These are phyloP conservation scores for Capsicum baccatum DNA, from an alignment of 257 asterid genomes.

Conservation along the genomic window DNA sequence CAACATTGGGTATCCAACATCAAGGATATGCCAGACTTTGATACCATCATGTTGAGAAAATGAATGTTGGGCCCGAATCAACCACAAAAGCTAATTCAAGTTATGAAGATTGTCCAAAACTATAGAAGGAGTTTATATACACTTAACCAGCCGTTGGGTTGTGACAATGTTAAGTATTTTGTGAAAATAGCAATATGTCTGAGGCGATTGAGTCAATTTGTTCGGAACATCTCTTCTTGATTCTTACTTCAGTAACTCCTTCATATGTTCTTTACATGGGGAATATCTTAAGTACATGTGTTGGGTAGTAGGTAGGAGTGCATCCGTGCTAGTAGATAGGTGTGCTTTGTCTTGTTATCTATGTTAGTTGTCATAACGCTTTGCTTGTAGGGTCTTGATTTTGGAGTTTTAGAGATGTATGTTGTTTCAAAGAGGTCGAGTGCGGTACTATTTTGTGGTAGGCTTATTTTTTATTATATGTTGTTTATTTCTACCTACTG, in stretches of 20 bases:
- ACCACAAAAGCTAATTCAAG: neutral
- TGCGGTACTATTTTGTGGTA: no score
- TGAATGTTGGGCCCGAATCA: neutral
- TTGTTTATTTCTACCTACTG: no score
- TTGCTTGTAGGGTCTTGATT: no score
- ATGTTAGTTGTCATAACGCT: no score
- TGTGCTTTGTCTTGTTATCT: no score
- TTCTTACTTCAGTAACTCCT: neutral
- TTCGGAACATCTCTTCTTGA: neutral
- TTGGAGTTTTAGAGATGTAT: no score
- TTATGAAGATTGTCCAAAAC: neutral
- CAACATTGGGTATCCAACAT: neutral
- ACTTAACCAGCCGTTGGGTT: neutral
- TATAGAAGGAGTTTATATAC: neutral
- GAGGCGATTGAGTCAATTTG: neutral
- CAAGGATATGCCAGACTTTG: neutral
- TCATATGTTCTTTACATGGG: neutral
- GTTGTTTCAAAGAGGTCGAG: no score
- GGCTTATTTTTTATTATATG: no score
- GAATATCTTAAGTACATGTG: neutral
- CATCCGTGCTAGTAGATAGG: no score
- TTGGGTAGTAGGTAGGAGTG: no score
- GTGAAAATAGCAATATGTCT: neutral
- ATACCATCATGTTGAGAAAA: constrained; percentile 5
- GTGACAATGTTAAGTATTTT: neutral